Evolutionary conservation across 495 filamentous ascomycete species (phyloP).

Genomic region (Penicillium robsamsonii): DNA sequence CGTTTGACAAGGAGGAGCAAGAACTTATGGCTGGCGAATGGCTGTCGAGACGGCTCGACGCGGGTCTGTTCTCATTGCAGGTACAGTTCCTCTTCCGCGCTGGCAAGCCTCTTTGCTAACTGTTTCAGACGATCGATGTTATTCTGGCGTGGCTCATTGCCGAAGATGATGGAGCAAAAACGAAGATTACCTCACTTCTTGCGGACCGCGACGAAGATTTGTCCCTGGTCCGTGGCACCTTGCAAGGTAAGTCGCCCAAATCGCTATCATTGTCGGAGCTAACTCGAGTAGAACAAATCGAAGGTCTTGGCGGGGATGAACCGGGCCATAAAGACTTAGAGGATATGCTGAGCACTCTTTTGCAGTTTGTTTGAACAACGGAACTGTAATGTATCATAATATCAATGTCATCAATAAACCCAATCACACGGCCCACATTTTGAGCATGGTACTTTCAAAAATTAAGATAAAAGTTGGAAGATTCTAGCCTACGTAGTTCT

Average conservation of each 20-base stretch:
- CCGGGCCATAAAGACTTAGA: constrained; percentile 57
- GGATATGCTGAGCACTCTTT: constrained; percentile 69
- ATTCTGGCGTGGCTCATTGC: constrained; percentile 90
- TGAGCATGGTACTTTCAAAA: neutral
- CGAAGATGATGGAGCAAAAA: constrained; percentile 79
- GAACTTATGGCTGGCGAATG: constrained; percentile 72
- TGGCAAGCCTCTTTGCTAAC: constrained; percentile 2
- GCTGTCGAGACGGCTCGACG: constrained; percentile 81
- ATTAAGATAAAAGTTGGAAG: neutral
- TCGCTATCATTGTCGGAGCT: constrained; percentile 6
- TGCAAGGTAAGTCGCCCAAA: constrained; percentile 54
- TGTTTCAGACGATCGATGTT: constrained; percentile 67
- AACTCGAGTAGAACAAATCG: constrained; percentile 55
- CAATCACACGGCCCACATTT: neutral
- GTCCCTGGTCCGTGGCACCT: constrained; percentile 58
- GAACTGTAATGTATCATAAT: constrained; percentile 9
- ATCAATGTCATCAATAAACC: constrained; percentile 4
- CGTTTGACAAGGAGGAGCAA: constrained; percentile 51
- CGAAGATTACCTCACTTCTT: constrained; percentile 60
- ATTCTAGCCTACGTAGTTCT: too few relatives aligned
- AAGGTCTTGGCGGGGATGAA: constrained; percentile 57
- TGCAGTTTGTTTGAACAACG: constrained; percentile 52
- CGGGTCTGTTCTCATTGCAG: constrained; percentile 81
- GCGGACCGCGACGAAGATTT: constrained; percentile 67
- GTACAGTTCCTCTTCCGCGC: constrained; percentile 22